phyloP scores from a whole-genome alignment of 305 asterid species.

The Ilex paraguariensis region DNA sequence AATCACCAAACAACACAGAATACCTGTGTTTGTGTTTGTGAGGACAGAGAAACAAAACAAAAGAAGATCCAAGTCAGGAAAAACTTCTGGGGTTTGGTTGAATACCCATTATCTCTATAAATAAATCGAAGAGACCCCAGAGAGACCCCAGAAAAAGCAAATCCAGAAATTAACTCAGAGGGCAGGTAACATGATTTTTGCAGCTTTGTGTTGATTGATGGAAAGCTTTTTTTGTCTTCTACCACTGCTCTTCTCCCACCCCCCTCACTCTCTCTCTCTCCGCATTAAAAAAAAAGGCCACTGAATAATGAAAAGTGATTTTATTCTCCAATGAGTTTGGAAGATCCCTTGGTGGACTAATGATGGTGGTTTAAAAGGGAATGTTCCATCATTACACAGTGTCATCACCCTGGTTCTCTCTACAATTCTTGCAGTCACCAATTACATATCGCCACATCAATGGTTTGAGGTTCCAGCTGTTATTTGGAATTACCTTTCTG shows the following conservation, averaged over 20 bases:
- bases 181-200: conserved; percentile 28
- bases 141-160: too few species aligned
- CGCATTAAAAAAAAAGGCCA: conserved; percentile 8
- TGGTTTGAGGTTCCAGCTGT: too few species aligned
- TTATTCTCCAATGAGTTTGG: conserved; percentile 32
- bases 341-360: conserved; percentile 24
- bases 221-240: conserved; percentile 23
- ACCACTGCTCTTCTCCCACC: conserved; percentile 2
- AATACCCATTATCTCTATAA: conserved; percentile 6
- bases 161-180: conserved; percentile 16
- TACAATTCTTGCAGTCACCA: neutral
- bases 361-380: conserved; percentile 17
- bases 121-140: conserved; percentile 1
- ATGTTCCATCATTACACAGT: conserved; percentile 17
- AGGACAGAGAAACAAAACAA: neutral
- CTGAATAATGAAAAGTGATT: conserved; percentile 19
- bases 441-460: neutral
- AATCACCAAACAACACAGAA: neutral
- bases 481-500: too few species aligned
- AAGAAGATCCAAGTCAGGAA: neutral
- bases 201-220: conserved; percentile 28
- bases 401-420: neutral
- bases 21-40: neutral
- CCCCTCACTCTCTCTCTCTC: conserved; percentile 10
- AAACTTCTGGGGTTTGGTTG: conserved; percentile 5